phyloP scores from a whole-genome alignment of 371 early-diverging fungal species.

The Chytridiales sp. region DNA sequence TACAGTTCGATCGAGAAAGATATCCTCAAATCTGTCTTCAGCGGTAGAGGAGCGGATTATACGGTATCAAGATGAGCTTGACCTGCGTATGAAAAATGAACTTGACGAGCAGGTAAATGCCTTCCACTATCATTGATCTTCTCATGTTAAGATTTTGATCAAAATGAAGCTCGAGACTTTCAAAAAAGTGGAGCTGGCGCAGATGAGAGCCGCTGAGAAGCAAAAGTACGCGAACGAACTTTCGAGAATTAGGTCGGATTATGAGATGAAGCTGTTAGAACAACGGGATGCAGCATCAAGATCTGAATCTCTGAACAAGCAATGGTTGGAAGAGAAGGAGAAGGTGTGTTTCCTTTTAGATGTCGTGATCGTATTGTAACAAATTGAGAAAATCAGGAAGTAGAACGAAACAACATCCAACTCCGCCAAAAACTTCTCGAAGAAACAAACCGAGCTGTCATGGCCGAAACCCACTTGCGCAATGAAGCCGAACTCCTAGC shows the following conservation, averaged over 20 bases:
- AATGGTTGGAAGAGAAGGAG: slow-evolving; percentile 36
- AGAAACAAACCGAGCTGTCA: slow-evolving; percentile 33
- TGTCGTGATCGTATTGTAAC: too few species aligned
- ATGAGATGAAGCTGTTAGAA: slow-evolving; percentile 29
- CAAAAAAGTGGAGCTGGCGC: slow-evolving; percentile 44
- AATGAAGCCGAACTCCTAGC: slow-evolving; percentile 42
- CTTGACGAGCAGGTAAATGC: slow-evolving; percentile 38
- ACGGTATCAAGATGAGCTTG: slow-evolving; percentile 43
- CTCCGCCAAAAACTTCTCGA: slow-evolving; percentile 40
- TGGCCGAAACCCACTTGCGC: slow-evolving; percentile 33
- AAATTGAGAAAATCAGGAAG: slow-evolving; percentile 17
- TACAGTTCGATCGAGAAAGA: slow-evolving; percentile 7
- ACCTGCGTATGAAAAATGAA: slow-evolving; percentile 29
- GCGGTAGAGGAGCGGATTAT: slow-evolving; percentile 42
- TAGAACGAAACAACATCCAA: slow-evolving; percentile 40
- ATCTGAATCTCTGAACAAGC: slow-evolving; percentile 22
- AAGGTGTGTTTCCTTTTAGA: slow-evolving; percentile 20
- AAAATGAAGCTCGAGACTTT: slow-evolving; percentile 35
- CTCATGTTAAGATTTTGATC: not conserved
- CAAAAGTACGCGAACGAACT: slow-evolving; percentile 29
- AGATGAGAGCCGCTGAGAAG: slow-evolving; percentile 44
- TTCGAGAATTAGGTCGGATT: slow-evolving; percentile 23
- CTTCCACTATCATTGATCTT: too few species aligned
- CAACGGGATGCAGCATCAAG: slow-evolving; percentile 12
- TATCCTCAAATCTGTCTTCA: slow-evolving; percentile 10